phyloP scores from a whole-genome alignment of 495 filamentous ascomycete genomes.

The Xylaria longipes region DNA sequence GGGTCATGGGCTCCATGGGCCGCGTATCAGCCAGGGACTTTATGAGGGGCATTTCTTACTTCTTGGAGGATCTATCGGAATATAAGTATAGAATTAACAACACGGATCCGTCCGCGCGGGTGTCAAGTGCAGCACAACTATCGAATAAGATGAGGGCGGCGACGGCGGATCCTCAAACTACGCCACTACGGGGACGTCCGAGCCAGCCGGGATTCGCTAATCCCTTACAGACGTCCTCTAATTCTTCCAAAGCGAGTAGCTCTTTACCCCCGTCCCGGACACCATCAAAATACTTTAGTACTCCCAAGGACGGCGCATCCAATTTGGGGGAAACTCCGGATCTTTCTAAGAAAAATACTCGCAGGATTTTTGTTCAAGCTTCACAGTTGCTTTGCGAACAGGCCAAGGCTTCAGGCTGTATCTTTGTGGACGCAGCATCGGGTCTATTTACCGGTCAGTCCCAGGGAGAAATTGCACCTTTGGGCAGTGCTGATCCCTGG shows the following conservation, averaged over 20 bases:
- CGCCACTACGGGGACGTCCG: not conserved
- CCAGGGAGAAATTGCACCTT: too few species aligned
- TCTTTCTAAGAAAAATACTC: slow-evolving; percentile 24
- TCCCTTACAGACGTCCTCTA: too few species aligned
- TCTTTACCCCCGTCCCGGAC: not conserved
- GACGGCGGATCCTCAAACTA: not conserved
- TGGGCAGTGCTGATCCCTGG: not conserved
- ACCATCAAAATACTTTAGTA: not conserved
- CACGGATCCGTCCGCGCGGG: not conserved
- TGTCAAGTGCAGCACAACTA: not conserved
- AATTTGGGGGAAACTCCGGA: slow-evolving; percentile 1
- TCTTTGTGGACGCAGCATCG: slow-evolving; percentile 31
- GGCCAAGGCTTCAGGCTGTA: slow-evolving; percentile 31
- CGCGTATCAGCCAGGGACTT: slow-evolving; percentile 35
- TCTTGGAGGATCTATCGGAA: slow-evolving; percentile 36
- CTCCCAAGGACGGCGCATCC: not conserved
- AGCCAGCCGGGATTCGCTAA: not conserved
- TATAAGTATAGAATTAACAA: slow-evolving; percentile 35
- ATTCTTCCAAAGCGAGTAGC: slow-evolving; percentile 2
- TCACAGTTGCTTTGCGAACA: slow-evolving; percentile 34
- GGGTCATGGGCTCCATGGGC: slow-evolving; percentile 34
- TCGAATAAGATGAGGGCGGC: not conserved
- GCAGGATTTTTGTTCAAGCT: slow-evolving; percentile 33
- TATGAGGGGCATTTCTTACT: slow-evolving; percentile 36
- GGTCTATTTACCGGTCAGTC: slow-evolving; percentile 25